phyloP scores from a whole-genome alignment of 2,329 filamentous ascomycete species.

The Fusarium sp. region DNA sequence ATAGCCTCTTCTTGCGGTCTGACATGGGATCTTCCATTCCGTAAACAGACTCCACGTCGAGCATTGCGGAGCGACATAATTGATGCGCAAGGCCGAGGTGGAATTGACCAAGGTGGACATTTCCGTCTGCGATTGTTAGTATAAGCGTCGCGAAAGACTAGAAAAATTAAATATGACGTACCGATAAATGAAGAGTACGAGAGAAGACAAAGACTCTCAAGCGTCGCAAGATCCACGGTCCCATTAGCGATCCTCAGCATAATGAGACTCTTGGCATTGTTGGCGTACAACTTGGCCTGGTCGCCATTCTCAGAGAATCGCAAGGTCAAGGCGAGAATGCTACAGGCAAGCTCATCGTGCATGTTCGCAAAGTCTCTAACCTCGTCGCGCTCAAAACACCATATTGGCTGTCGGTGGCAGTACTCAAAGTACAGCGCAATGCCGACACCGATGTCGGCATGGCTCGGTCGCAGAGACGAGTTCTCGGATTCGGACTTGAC shows the following conservation, averaged over 20 bases:
- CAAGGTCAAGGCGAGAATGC: conserved; percentile 54
- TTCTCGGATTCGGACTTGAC: conserved; percentile 44
- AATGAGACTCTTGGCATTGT: conserved; percentile 54
- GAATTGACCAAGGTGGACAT: conserved; percentile 61
- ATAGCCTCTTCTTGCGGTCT: conserved; percentile 61
- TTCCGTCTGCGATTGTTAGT: conserved; percentile 54
- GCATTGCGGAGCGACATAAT: conserved; percentile 61
- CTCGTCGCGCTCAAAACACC: conserved; percentile 58
- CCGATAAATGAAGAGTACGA: conserved; percentile 62
- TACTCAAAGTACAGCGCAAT: conserved; percentile 56
- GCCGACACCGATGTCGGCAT: conserved; percentile 49
- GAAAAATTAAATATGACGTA: conserved; percentile 36
- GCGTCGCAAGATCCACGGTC: conserved; percentile 59
- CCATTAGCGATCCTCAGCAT: conserved; percentile 64
- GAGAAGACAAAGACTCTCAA: conserved; percentile 62
- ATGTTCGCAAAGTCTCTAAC: conserved; percentile 49
- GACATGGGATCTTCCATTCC: conserved; percentile 47
- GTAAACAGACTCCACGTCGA: conserved; percentile 57
- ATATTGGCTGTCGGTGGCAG: conserved; percentile 57
- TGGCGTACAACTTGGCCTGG: conserved; percentile 49
- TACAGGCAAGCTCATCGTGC: conserved; percentile 55
- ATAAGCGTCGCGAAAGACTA: neutral
- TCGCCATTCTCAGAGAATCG: conserved; percentile 52
- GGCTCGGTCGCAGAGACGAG: conserved; percentile 45
- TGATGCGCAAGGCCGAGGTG: conserved; percentile 62